Evolutionary conservation across 2,329 filamentous ascomycete genomes (phyloP), one percentile per base, ranked within the genome.

Genomic region (Sporothrix humicola): DNA sequence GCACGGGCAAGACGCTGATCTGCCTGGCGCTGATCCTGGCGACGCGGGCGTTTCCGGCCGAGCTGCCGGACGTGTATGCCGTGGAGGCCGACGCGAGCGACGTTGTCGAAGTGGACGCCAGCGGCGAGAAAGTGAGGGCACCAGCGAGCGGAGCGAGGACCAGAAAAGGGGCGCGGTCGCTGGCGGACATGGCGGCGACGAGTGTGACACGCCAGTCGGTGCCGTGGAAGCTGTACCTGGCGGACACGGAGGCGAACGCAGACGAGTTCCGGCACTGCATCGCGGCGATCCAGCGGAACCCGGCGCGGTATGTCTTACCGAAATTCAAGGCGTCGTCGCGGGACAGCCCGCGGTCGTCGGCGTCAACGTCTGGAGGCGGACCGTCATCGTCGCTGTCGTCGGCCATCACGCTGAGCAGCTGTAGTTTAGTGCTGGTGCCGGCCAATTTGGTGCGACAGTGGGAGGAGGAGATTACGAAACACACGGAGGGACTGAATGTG

Each of bases 1-100:
- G 91, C 6, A 83, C 88, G 0, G 95, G 95, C 0, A 98, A 98
- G 83, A 98, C 95, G 0, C 82, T 98, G 37, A 97, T 98, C 12
- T 95, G 92, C 76, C 83, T 98, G 20, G 72, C 91, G 7, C 83
- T 94, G 1, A 90, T 98, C 54, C 84, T 97, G 37, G 91, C 93
- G 2, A 97, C 93, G 0, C 90, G 88, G 77, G 85, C 90, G 46
- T 87, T 95, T 75, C 87, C 90, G 12, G 88, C 93, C 5, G 82
- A 85, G 20, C 87, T 92, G 3, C 91, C 95, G 1, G 86, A 90
- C 2, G 17, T 48, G 26, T 20, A 48, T 26, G 58, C 48, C 12
- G 56, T 37, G 15, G 42, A 44, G 20, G 59, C 17, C 70, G 56
- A 52, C 17, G 61, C 7, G 31, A 37, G n/a, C n/a, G 52, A 56